These are phyloP conservation scores for Fistulina hepatica DNA, from an alignment of 1,284 basidiomycete species.

Conservation along the genomic window DNA sequence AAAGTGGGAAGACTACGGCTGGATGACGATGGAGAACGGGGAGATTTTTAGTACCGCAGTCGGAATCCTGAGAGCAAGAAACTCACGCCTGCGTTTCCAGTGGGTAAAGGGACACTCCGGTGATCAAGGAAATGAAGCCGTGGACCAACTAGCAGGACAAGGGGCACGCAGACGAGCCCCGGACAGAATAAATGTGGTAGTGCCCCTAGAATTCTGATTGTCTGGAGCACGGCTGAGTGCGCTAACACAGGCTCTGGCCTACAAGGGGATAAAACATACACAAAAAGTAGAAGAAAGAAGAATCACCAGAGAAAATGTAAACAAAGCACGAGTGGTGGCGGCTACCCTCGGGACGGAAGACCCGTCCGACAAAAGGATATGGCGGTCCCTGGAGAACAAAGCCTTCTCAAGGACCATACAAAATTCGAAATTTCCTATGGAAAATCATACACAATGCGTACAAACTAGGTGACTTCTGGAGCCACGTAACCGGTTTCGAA, in stretches of 20 bases:
- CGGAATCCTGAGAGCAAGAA: slow-evolving; percentile 5
- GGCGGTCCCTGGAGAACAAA: no score
- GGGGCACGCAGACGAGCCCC: no score
- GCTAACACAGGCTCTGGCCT: no score
- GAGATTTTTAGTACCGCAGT: slow-evolving; percentile 6
- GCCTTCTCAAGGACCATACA: background rate
- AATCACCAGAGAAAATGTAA: no score
- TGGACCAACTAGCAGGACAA: slow-evolving; percentile 11
- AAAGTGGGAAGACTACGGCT: slow-evolving; percentile 19
- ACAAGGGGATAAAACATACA: no score
- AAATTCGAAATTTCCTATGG: slow-evolving; percentile 5
- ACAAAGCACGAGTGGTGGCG: no score
- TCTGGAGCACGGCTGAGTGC: no score
- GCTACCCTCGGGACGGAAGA: no score
- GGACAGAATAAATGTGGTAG: no score
- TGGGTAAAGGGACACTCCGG: slow-evolving; percentile 15
- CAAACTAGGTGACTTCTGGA: slow-evolving; percentile 7
- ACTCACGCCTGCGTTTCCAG: slow-evolving; percentile 8
- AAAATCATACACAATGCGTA: slow-evolving; percentile 8
- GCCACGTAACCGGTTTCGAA: slow-evolving; percentile 7
- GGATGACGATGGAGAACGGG: slow-evolving; percentile 6
- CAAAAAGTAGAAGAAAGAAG: no score
- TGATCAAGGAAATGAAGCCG: slow-evolving; percentile 11
- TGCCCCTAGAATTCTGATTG: no score
- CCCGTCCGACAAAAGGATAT: no score